Base-by-base conservation (phyloP, 1,139 yeast species). In the Arxiozyma heterogenica region DNA sequence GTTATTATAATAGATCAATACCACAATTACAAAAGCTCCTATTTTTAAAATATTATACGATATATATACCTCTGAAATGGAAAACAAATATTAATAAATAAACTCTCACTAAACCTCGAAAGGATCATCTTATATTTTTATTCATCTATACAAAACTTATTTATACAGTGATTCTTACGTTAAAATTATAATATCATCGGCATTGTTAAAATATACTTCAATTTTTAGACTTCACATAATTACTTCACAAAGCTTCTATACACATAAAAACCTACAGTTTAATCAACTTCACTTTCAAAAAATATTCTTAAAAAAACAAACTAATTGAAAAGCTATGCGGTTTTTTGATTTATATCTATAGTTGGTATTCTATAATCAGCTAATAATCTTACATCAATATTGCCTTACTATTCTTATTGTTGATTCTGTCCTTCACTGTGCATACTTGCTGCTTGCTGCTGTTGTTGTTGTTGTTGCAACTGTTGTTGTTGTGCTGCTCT, bases 401-500 rank as follows among this genome's bases (percentile, higher is more conserved):
- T 15, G 7, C 17, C 11, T 44, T 9, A 8, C 17, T 30, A 45
- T 17, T 17, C 30, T 30, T 45, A 41, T 27, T 25, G 50, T 34
- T 48, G 44, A 8, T 21, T n/a, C 41, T 25, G 41, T n/a, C 45
- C 44, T 12, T 48, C 34, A 9, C 22, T 41, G 25, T 47, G 45
- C 25, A 51, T 41, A 20, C n/a, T 44, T 52, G 18, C 42, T 15
- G 45, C 23, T 47, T 50, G 45, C 38, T 49, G 51, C 15, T 51
- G 53, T 45, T 53, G 57, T 49, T 46, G 48, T 18, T 25, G 49
- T 27, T 58, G 60, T 51, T 56, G 59, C 46, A 54, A 56, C 44
- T 62, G 65, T 50, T 58, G 64, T 52, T 59, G 64, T 62, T 63
- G 18, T 20, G 64, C 65, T 4, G 69, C 68, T 51, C 69, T 63